A percentile compares a stretch with the other conserved stretches of the same genome.
phyloP scores from a whole-genome alignment of 2,329 filamentous ascomycete genomes.

The Biscogniauxia marginata region DNA sequence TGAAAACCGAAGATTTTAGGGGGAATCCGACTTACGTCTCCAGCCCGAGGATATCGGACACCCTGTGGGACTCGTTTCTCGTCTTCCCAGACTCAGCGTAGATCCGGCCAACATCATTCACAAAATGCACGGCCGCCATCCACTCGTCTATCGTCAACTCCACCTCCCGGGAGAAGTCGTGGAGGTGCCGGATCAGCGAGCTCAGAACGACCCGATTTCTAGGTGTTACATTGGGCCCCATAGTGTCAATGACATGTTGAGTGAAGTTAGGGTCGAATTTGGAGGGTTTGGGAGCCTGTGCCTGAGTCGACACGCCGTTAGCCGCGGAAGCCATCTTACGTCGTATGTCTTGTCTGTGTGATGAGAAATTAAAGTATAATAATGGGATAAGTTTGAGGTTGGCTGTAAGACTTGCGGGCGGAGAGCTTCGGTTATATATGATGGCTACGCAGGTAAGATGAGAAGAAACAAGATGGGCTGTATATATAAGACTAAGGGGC shows the following conservation, averaged over 20 bases:
- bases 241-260: slow-evolving; percentile 68
- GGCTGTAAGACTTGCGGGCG: neutral
- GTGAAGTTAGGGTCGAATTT: slow-evolving; percentile 77
- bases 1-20: neutral
- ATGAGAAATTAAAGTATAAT: neutral
- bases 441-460: neutral
- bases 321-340: slow-evolving; percentile 26
- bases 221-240: slow-evolving; percentile 66
- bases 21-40: slow-evolving; percentile 56
- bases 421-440: neutral
- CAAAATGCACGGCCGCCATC: slow-evolving; percentile 71
- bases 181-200: slow-evolving; percentile 67
- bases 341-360: neutral
- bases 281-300: slow-evolving; percentile 31
- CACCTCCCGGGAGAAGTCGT: slow-evolving; percentile 76
- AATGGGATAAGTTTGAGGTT: neutral
- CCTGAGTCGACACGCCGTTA: slow-evolving; percentile 30
- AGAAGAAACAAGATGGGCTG: neutral
- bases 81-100: slow-evolving; percentile 54
- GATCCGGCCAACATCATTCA: slow-evolving; percentile 72
- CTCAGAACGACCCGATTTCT: slow-evolving; percentile 63
- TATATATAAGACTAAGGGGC: neutral
- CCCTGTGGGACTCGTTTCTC: slow-evolving; percentile 71
- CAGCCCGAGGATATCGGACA: slow-evolving; percentile 72
- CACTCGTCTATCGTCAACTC: slow-evolving; percentile 77